Evolutionary conservation across 805 yeast species (phyloP).

Genomic region (Starmerella etchellsii): DNA sequence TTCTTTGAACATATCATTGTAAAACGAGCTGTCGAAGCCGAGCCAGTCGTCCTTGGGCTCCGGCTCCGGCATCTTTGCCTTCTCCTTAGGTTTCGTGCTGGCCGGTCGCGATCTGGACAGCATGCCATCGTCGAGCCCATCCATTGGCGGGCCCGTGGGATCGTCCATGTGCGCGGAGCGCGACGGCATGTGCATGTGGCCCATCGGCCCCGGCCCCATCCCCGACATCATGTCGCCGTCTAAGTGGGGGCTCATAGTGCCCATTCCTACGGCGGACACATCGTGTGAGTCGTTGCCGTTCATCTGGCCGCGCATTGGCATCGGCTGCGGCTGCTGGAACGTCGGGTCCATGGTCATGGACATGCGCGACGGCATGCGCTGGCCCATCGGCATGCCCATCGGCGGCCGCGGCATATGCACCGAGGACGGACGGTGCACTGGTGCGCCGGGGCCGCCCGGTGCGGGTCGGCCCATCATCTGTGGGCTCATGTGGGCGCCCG

Average conservation of each 20-base stretch:
- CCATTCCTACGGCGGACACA: no score
- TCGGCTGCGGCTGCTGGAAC: slow-evolving; percentile 4
- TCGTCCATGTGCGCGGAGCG: no score
- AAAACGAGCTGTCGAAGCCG: no score
- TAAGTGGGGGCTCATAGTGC: no score
- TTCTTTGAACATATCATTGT: no score
- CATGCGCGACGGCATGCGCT: slow-evolving; percentile 1
- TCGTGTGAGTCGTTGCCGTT: background rate
- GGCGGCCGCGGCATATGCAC: background rate
- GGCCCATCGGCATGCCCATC: slow-evolving; percentile 2
- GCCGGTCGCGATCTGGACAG: no score
- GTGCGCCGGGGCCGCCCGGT: background rate
- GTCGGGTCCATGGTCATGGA: background rate
- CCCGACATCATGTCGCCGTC: background rate
- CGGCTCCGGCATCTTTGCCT: background rate
- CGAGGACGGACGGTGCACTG: no score
- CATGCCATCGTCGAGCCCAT: no score
- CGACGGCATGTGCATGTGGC: background rate
- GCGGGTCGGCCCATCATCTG: no score
- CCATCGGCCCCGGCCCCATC: background rate
- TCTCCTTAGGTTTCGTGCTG: background rate
- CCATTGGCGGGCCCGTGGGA: no score
- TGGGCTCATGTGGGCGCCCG: background rate
- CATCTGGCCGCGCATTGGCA: background rate
- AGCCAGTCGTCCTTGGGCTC: background rate